phyloP scores from a whole-genome alignment of 106 monocot species.

The Dioscorea zingiberensis region DNA sequence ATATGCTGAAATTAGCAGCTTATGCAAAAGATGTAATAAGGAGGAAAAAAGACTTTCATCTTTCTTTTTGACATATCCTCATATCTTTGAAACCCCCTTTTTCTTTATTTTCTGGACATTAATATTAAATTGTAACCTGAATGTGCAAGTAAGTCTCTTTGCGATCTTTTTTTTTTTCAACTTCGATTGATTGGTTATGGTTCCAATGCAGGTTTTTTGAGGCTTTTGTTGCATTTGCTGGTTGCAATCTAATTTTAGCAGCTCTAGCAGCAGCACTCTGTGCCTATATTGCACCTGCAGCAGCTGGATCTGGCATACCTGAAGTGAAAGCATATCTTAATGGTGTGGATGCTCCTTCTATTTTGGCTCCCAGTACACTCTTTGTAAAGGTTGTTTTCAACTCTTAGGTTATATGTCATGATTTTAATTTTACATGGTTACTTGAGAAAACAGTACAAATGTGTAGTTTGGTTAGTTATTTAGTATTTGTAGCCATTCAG shows the following conservation, averaged over 20 bases:
- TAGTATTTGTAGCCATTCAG: background rate
- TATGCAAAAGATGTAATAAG: no score
- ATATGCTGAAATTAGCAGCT: no score
- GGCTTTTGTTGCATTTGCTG: slow-evolving; percentile 55
- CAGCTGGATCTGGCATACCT: slow-evolving; percentile 86
- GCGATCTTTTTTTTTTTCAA: background rate
- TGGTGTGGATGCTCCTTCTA: slow-evolving; percentile 80
- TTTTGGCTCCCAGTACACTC: slow-evolving; percentile 80
- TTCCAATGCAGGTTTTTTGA: slow-evolving; percentile 65
- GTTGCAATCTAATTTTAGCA: slow-evolving; percentile 62
- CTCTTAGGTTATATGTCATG: background rate
- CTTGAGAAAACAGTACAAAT: background rate
- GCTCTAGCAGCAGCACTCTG: slow-evolving; percentile 61
- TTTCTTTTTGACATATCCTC: no score
- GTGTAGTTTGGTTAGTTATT: background rate
- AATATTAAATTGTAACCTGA: no score
- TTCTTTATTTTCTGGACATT: no score
- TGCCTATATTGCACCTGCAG: slow-evolving; percentile 85
- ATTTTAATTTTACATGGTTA: background rate
- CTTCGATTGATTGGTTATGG: slow-evolving; percentile 1
- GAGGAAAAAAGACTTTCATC: no score
- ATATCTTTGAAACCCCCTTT: no score
- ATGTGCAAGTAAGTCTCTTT: background rate
- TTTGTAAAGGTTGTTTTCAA: slow-evolving; percentile 65
- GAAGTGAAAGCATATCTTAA: slow-evolving; percentile 95